Base-by-base conservation (phyloP, 768 basidiomycete species). In the Boletus insuetus region DNA sequence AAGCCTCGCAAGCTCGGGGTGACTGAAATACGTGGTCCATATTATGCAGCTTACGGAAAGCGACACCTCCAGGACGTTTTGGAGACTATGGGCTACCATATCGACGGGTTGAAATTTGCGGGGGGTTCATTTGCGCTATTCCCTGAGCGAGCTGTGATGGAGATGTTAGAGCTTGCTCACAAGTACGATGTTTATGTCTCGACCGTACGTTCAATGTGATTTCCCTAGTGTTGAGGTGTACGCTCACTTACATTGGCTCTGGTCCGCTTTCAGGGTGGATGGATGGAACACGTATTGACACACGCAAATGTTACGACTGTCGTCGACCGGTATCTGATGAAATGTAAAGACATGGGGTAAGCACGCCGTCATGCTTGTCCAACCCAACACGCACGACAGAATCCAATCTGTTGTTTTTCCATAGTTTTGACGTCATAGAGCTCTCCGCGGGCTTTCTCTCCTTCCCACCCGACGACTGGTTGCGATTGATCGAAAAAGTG, bases 31-130 rank as follows among this genome's bases (percentile, higher is more conserved):
- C 70, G 77, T 14, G 76, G 77, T 12, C 75, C 76, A 1, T 79
- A 77, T 56, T 77, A 77, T 51, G 62, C 71, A n/a, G 71, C 73
- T 0, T 75, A 77, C 24, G 75, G 74, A 13, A 64, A 69, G 52
- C 74, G 73, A 3, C 75, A 78, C 56, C 65, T 77, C 17, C 66
- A 77, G 39, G 75, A 79, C 44, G 58, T 77, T 2, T 70, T 77
- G 4, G 65, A 66, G 46, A 73, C 77, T 53, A 75, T 76, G 74
- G 72, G 75, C 8, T 69, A 72, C 43, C 75, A 71, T 56, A 74
- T 77, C 22, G 78, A 80, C 52, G 74, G 77, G 0, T 63, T 79
- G 47, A 78, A 79, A 60, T 78, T 77, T 49, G 76, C 75, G 2
- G 75, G 76, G 6, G 77, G 77, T 13, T 72, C 71, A 0, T 77